Conservation (phyloP, 805 yeast species). For the Cyberlindnera suaveolens region DNA sequence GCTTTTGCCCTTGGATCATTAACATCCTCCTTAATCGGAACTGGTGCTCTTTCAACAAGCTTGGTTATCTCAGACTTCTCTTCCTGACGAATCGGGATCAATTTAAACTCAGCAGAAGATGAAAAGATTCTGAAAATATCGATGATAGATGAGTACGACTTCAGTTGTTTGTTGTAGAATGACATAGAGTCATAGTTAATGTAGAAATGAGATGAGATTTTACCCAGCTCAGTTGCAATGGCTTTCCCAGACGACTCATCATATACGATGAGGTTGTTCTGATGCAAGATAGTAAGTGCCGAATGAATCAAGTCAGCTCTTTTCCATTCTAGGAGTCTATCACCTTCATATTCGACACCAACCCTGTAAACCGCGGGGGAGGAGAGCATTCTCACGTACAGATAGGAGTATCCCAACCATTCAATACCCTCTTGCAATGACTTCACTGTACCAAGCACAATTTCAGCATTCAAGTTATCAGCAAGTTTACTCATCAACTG, state of each 20-base stretch:
- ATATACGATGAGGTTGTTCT: slow-evolving; percentile 55
- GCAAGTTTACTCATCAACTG: slow-evolving; percentile 66
- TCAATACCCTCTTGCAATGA: slow-evolving; percentile 58
- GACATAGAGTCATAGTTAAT: slow-evolving; percentile 70
- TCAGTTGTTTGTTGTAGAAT: slow-evolving; percentile 54
- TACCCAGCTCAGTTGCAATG: slow-evolving; percentile 64
- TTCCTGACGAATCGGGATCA: slow-evolving; percentile 79
- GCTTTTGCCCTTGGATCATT: slow-evolving; percentile 74
- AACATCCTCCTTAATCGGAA: slow-evolving; percentile 72
- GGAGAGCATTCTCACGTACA: slow-evolving; percentile 69
- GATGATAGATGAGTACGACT: slow-evolving; percentile 58
- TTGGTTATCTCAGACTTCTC: slow-evolving; percentile 71
- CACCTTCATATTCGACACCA: slow-evolving; percentile 55
- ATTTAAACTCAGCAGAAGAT: slow-evolving; percentile 77
- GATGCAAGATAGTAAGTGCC: slow-evolving; percentile 55
- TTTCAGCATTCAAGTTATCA: slow-evolving; percentile 81
- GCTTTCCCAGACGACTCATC: slow-evolving; percentile 43
- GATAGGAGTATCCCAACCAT: slow-evolving; percentile 79
- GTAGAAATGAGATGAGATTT: slow-evolving; percentile 81
- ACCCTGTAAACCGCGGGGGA: slow-evolving; percentile 74
- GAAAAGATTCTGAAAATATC: slow-evolving; percentile 78
- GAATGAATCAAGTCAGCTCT: slow-evolving; percentile 70
- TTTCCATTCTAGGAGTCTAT: slow-evolving; percentile 41
- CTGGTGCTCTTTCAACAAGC: slow-evolving; percentile 69
- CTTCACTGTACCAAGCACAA: slow-evolving; percentile 64